Percentiles rank a stretch among this genome's conserved stretches.
Conservation (phyloP, 345 rosid species). For the Ceriops zippeliana region DNA sequence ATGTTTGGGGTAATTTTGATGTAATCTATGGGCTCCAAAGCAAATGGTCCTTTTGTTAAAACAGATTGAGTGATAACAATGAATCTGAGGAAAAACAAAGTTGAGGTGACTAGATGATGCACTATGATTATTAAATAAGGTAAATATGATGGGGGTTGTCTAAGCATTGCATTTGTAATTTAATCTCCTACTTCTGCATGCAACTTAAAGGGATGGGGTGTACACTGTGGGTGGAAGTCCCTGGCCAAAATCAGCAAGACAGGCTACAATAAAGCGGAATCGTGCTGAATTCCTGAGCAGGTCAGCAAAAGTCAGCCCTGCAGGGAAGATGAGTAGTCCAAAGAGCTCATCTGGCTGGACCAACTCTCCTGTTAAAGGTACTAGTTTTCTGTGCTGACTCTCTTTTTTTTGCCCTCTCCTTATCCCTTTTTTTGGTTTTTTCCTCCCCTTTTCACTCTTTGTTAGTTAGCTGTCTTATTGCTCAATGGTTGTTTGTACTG, state of each 20-base stretch:
- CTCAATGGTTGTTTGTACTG: background rate
- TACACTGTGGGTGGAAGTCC: slow-evolving; percentile 23
- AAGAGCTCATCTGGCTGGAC: slow-evolving; percentile 44
- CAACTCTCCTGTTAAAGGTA: slow-evolving; percentile 67
- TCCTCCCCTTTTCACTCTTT: background rate
- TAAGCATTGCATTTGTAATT: background rate
- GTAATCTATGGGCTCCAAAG: too few relatives aligned
- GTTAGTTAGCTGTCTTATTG: background rate
- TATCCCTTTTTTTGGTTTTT: background rate
- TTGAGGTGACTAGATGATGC: background rate
- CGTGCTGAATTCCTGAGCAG: slow-evolving; percentile 70
- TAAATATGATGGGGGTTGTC: background rate
- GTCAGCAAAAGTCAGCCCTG: slow-evolving; percentile 38
- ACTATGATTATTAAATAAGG: background rate
- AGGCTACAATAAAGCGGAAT: slow-evolving; percentile 28
- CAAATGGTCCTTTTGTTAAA: too few relatives aligned
- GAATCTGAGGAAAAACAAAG: background rate
- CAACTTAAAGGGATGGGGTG: slow-evolving; percentile 26
- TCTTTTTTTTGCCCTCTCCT: background rate
- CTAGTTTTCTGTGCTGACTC: background rate
- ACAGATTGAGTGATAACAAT: too few relatives aligned
- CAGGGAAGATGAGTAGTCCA: slow-evolving; percentile 39
- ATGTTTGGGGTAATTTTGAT: too few relatives aligned
- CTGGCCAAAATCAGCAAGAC: slow-evolving; percentile 16
- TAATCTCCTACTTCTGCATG: background rate